These are phyloP conservation scores for Starmerella roubikii DNA, from an alignment of 805 yeast species.

Conservation along the genomic window DNA sequence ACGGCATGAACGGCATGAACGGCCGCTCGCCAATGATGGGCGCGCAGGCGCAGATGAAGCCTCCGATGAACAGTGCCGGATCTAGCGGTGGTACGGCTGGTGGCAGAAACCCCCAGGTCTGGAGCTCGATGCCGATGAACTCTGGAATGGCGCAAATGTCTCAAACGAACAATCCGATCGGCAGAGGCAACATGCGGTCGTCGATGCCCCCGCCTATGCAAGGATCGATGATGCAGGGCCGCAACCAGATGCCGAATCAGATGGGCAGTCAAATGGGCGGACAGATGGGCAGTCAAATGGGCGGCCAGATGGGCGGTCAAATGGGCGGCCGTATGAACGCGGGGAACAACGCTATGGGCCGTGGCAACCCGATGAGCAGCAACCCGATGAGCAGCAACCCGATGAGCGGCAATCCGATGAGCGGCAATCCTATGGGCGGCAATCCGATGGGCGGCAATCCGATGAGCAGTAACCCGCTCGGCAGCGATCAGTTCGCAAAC, in stretches of 20 bases:
- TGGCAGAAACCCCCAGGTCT: too few species aligned
- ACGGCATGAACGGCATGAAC: not conserved
- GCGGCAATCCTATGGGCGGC: not conserved
- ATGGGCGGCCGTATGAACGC: not conserved
- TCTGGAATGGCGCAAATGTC: too few species aligned
- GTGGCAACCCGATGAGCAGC: constrained; percentile 1
- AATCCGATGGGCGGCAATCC: not conserved
- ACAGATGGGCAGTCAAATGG: not conserved
- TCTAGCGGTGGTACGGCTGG: not conserved
- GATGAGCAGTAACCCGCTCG: not conserved
- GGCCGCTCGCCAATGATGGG: not conserved
- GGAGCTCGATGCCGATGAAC: too few species aligned
- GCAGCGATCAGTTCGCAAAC: not conserved
- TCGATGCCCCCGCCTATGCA: too few species aligned
- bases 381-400: not conserved
- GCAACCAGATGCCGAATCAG: not conserved
- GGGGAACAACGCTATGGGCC: too few species aligned
- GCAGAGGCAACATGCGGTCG: not conserved
- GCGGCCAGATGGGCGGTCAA: not conserved
- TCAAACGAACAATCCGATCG: not conserved
- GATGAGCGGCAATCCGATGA: not conserved
- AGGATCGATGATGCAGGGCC: not conserved
- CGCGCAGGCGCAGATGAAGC: not conserved
- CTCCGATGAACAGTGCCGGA: not conserved
- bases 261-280: constrained; percentile 1